Base-by-base conservation (phyloP, 2,329 filamentous ascomycete genomes). In the Curvularia verruculosa region DNA sequence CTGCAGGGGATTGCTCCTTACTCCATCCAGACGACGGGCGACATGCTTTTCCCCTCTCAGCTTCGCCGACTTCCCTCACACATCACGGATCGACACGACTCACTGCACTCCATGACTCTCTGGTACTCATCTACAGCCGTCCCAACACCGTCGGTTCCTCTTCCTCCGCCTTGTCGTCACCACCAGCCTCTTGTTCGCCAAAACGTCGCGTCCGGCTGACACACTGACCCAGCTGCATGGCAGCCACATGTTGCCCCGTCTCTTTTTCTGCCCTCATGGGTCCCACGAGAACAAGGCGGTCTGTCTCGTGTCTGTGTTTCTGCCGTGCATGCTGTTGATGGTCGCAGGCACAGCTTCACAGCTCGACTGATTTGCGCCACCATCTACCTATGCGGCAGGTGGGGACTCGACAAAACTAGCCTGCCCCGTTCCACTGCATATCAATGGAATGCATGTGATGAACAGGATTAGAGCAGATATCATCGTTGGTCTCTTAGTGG, bases 11-110 rank as follows among this genome's bases (percentile, higher is more conserved):
- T 53, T 36, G 1, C 21, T 18, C 43, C 24, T 37, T 36, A 12
- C 18, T 37, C 23, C 21, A 39, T 37, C 2, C 19, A 12, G 41
- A 39, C 12, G 44, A 28, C 13, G 21, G 21, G 26, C 28, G 49
- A 48, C 28, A 43, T 56, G 54, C 54, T 56, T 56, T 56, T 56
- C 43, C 15, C n/a, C 43, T 10, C n/a, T 44, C 21, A 26, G 52
- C 26, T 34, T 52, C 49, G 54, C 36, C 49, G 49, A 53, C 43
- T 23, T 45, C 26, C 47, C 31, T 31, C 31, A 53, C 36, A 31
- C 36, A 19, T 15, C 28, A 19, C 31, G 29, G 49, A 56, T 56
- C 37, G 43, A 52, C 54, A 24, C 24, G 7, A 26, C 19, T 37
- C 23, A 24, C 19, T n/a, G 41, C 39, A 24, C 28, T 26, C 10